Conservation (phyloP, 2,329 filamentous ascomycete genomes). For the Fusarium incarnatum region DNA sequence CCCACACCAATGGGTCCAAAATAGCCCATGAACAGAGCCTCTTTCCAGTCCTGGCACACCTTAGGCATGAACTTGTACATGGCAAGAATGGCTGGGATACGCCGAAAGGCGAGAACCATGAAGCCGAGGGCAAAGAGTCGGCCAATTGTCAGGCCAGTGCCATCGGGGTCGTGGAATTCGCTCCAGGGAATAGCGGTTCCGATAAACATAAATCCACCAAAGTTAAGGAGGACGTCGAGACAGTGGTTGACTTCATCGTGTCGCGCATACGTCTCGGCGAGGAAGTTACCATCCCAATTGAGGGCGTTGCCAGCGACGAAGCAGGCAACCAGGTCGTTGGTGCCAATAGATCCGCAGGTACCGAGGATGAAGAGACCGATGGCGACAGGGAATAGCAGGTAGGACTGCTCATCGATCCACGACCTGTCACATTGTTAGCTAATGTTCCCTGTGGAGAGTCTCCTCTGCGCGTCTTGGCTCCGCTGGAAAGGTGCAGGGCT, state of each 20-base stretch:
- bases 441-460: neutral
- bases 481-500: neutral
- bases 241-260: conserved; percentile 71
- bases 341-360: conserved; percentile 67
- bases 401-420: conserved; percentile 68
- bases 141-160: conserved; percentile 63
- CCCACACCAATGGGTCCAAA: conserved; percentile 84
- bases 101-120: conserved; percentile 65
- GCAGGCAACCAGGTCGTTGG: conserved; percentile 70
- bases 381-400: conserved; percentile 63
- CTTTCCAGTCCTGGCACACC: conserved; percentile 64
- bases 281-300: conserved; percentile 72
- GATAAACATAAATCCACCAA: conserved; percentile 70
- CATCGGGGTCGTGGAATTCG: conserved; percentile 63
- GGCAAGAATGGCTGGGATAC: conserved; percentile 66
- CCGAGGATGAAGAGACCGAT: conserved; percentile 68
- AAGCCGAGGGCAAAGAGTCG: conserved; percentile 64
- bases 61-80: conserved; percentile 67
- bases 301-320: conserved; percentile 69
- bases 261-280: conserved; percentile 64
- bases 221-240: conserved; percentile 69
- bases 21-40: conserved; percentile 71
- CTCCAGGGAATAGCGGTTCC: conserved; percentile 67
- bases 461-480: accelerated
- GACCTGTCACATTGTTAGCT: conserved; percentile 48